A percentile compares a stretch with the other conserved stretches of the same genome.
Evolutionary conservation across 1,139 yeast species (phyloP).

Genomic region (Yamadazyma diddensiae): DNA sequence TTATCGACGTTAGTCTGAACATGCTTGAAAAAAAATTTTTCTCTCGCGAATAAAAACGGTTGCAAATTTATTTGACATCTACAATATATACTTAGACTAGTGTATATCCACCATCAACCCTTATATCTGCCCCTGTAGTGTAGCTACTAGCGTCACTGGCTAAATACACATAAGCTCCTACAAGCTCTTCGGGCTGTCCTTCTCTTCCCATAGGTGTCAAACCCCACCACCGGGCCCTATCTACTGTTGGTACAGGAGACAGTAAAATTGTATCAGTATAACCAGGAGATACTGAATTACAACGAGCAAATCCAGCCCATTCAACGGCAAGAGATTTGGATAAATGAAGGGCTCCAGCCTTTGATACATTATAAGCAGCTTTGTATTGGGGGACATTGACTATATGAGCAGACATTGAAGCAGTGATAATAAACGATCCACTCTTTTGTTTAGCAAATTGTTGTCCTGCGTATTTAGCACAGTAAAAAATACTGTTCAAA

Average conservation of each 20-base stretch:
- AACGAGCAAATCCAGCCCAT: constrained; percentile 55
- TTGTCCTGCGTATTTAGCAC: constrained; percentile 54
- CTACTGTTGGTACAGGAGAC: constrained; percentile 39
- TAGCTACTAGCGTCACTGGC: constrained; percentile 41
- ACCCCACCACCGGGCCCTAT: constrained; percentile 34
- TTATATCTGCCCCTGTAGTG: constrained; percentile 45
- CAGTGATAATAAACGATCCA: constrained; percentile 61
- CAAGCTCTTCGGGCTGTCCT: constrained; percentile 37
- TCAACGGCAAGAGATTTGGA: constrained; percentile 54
- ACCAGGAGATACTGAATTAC: constrained; percentile 58
- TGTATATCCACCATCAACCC: constrained; percentile 47
- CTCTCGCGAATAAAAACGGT: neutral
- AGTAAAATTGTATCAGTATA: constrained; percentile 53
- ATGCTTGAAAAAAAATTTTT: too few species aligned
- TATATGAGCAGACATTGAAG: constrained; percentile 59
- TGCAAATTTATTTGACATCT: neutral
- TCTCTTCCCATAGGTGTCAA: constrained; percentile 42
- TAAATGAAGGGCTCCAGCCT: constrained; percentile 54
- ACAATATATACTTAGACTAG: constrained; percentile 14
- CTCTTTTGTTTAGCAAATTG: constrained; percentile 44
- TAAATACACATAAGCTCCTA: constrained; percentile 41
- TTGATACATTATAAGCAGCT: constrained; percentile 55
- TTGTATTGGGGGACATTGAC: constrained; percentile 55
- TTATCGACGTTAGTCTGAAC: constrained; percentile 8
- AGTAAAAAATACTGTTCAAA: constrained; percentile 57